Conservation (phyloP, 1,139 yeast genomes). For the Diutina scorzettiae region DNA sequence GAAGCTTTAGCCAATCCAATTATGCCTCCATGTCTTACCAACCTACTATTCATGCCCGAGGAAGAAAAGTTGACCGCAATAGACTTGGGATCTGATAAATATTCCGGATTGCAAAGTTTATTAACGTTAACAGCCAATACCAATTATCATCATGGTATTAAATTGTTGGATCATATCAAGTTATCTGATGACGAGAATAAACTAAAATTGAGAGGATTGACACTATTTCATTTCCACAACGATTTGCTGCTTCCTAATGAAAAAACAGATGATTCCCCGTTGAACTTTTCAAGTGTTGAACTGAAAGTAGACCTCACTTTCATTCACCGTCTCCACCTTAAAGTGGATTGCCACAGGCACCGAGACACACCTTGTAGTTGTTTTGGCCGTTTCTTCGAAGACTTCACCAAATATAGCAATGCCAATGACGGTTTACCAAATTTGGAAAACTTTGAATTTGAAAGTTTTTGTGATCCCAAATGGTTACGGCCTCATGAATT, state of each 20-base stretch:
- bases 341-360: slow-evolving; percentile 24
- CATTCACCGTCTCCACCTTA: slow-evolving; percentile 18
- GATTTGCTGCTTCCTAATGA: slow-evolving; percentile 9
- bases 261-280: slow-evolving; percentile 13
- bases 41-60: slow-evolving; percentile 23
- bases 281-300: slow-evolving; percentile 15
- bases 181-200: slow-evolving; percentile 15
- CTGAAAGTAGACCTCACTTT: slow-evolving; percentile 17
- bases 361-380: slow-evolving; percentile 18
- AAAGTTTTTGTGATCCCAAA: slow-evolving; percentile 24
- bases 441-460: slow-evolving; percentile 20
- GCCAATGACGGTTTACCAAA: slow-evolving; percentile 21
- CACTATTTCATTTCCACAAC: slow-evolving; percentile 24
- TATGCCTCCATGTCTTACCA: slow-evolving; percentile 20
- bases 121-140: slow-evolving; percentile 24
- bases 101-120: slow-evolving; percentile 16
- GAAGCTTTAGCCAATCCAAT: slow-evolving; percentile 17
- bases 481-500: slow-evolving; percentile 30
- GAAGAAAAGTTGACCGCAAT: slow-evolving; percentile 18
- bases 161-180: slow-evolving; percentile 16
- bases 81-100: slow-evolving; percentile 16
- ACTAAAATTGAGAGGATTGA: slow-evolving; percentile 20
- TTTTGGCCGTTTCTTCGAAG: slow-evolving; percentile 20
- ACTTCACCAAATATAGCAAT: slow-evolving; percentile 15
- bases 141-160: slow-evolving; percentile 21